Conservation (phyloP, 495 filamentous ascomycete genomes). For the Cairneyella variabilis region DNA sequence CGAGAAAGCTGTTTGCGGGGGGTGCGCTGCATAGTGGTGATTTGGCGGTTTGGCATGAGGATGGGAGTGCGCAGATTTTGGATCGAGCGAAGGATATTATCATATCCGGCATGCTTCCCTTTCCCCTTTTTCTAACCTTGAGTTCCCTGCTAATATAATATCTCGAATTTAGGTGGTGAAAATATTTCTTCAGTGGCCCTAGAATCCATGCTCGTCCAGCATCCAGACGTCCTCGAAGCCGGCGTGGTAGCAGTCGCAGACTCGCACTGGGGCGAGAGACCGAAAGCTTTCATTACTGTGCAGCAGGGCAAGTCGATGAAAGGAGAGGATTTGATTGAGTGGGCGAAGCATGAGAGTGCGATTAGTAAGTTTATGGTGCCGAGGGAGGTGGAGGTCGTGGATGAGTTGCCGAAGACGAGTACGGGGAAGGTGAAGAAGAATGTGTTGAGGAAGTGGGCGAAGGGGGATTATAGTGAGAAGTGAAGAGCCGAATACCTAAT, state of each 20-base stretch:
- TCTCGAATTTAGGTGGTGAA: slow-evolving; percentile 65
- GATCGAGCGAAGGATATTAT: slow-evolving; percentile 98
- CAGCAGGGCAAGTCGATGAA: slow-evolving; percentile 55
- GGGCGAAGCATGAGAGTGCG: slow-evolving; percentile 72
- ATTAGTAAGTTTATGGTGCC: slow-evolving; percentile 97
- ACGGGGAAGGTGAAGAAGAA: slow-evolving; percentile 98
- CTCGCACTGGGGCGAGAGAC: slow-evolving; percentile 89
- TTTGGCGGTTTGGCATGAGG: slow-evolving; percentile 85
- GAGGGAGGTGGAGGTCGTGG: slow-evolving; percentile 82
- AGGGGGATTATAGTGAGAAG: slow-evolving; percentile 24
- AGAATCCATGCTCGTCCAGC: slow-evolving; percentile 85
- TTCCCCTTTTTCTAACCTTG: not conserved
- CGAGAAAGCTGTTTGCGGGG: slow-evolving; percentile 80
- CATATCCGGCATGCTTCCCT: slow-evolving; percentile 70
- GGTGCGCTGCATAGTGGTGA: slow-evolving; percentile 88
- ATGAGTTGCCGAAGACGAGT: slow-evolving; percentile 90
- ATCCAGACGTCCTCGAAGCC: slow-evolving; percentile 85
- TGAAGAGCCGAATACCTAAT: no score
- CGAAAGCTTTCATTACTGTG: slow-evolving; percentile 89
- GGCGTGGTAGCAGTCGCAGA: slow-evolving; percentile 89
- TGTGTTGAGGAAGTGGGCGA: slow-evolving; percentile 68
- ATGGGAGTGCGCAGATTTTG: slow-evolving; percentile 86
- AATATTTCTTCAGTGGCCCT: slow-evolving; percentile 94
- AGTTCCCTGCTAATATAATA: not conserved
- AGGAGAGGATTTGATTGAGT: slow-evolving; percentile 73